A percentile compares a stretch with the other conserved stretches of the same genome.
Conservation (phyloP, 2,329 filamentous ascomycete species). For the Ceratocystis cacaofunesta region DNA sequence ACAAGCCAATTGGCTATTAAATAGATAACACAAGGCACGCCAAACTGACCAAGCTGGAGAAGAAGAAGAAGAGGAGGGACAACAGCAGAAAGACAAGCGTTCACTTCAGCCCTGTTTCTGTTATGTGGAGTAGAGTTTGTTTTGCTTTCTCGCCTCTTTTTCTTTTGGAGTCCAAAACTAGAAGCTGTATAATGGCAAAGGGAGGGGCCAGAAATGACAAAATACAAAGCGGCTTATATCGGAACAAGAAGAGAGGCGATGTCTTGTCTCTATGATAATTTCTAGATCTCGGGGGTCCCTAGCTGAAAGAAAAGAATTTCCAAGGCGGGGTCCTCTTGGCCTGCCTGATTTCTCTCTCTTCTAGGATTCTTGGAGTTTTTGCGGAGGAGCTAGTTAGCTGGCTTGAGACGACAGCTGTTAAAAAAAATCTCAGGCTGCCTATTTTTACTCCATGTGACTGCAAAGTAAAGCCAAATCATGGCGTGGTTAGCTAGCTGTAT, state of each 20-base stretch:
- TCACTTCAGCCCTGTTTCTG: too few relatives aligned
- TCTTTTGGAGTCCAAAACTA: neutral
- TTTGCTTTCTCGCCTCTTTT: too few relatives aligned
- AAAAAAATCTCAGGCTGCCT: neutral
- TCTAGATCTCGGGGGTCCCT: neutral
- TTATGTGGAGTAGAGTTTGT: too few relatives aligned
- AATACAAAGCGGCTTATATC: neutral
- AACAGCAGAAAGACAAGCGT: too few relatives aligned
- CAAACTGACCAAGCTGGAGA: neutral
- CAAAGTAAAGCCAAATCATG: neutral
- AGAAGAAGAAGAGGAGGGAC: too few relatives aligned
- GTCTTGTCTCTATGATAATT: neutral
- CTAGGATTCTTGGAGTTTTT: neutral
- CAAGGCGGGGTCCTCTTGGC: too few relatives aligned
- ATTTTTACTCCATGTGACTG: neutral
- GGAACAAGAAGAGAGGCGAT: neutral
- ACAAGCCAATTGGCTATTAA: neutral
- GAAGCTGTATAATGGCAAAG: neutral
- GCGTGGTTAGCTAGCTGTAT: neutral
- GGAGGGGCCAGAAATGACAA: neutral
- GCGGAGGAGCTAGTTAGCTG: neutral
- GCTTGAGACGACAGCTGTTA: neutral
- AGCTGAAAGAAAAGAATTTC: neutral
- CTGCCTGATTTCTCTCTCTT: too few relatives aligned
- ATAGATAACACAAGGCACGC: neutral